Evolutionary conservation across 306 rosid genomes (phyloP).

Genomic region (Trifolium subterraneum): DNA sequence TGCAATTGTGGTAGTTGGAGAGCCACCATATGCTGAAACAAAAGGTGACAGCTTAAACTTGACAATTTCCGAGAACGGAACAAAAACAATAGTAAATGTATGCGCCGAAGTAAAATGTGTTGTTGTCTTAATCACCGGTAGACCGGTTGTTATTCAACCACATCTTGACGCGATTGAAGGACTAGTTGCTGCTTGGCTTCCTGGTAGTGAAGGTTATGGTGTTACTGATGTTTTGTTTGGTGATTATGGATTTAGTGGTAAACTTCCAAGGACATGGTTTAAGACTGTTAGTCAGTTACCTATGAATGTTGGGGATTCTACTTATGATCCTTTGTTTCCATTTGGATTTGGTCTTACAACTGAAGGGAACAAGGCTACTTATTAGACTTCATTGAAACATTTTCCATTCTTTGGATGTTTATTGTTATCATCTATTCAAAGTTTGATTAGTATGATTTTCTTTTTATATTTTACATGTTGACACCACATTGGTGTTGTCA

Average conservation of each 20-base stretch:
- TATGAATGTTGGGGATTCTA: conserved; percentile 49
- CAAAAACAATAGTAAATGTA: conserved; percentile 34
- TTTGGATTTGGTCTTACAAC: conserved; percentile 58
- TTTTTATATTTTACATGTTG: background rate
- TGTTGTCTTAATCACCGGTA: conserved; percentile 41
- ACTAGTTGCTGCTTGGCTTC: conserved; percentile 59
- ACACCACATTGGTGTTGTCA: background rate
- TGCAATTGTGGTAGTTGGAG: conserved; percentile 52
- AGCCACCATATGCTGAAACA: conserved; percentile 47
- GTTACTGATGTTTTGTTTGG: conserved; percentile 52
- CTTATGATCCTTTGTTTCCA: conserved; percentile 51
- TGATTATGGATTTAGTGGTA: conserved; percentile 49
- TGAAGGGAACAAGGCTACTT: conserved; percentile 4
- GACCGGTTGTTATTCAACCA: conserved; percentile 48
- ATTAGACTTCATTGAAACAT: no score
- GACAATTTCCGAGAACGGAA: conserved; percentile 37
- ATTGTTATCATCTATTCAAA: no score
- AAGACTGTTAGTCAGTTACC: conserved; percentile 47
- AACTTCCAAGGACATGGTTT: conserved; percentile 51
- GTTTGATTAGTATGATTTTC: no score
- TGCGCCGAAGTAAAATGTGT: conserved; percentile 44
- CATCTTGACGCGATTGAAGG: conserved; percentile 18
- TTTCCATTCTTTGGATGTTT: no score
- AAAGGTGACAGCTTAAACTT: conserved; percentile 42
- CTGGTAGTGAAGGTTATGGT: conserved; percentile 49